These are phyloP conservation scores for Talaromyces sp. DNA, from an alignment of 2,329 filamentous ascomycete species.

Conservation along the genomic window DNA sequence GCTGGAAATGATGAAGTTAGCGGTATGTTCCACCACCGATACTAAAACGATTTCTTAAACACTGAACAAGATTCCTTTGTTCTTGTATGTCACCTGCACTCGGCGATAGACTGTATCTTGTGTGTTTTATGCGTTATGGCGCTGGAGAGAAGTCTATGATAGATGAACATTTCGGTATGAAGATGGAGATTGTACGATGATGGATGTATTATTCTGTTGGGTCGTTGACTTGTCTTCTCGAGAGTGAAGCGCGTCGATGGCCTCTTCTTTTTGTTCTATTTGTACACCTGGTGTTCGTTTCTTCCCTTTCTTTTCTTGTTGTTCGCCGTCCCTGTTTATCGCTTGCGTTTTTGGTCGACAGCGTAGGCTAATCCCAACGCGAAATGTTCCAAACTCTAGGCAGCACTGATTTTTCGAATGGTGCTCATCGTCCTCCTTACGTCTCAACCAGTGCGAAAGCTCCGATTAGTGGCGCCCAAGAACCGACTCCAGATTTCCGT, in stretches of 20 bases:
- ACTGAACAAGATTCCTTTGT: constrained; percentile 7
- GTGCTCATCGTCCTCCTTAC: constrained; percentile 62
- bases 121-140: constrained; percentile 6
- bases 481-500: constrained; percentile 62
- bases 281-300: constrained; percentile 11
- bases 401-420: constrained; percentile 36
- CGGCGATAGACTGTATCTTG: constrained; percentile 13
- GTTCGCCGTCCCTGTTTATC: constrained; percentile 19
- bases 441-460: constrained; percentile 48
- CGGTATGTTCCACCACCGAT: constrained; percentile 97
- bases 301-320: constrained; percentile 11
- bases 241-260: constrained; percentile 24
- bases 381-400: constrained; percentile 31
- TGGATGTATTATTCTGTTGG: constrained; percentile 10
- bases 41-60: constrained; percentile 34
- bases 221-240: not conserved
- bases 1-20: constrained; percentile 67
- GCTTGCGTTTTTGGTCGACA: constrained; percentile 24
- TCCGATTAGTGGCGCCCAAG: constrained; percentile 42
- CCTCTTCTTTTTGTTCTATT: constrained; percentile 18
- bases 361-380: constrained; percentile 42
- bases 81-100: constrained; percentile 14
- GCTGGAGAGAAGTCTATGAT: not conserved
- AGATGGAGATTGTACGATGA: constrained; percentile 10
- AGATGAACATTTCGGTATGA: not conserved